Conservation (phyloP, 2,329 filamentous ascomycete species). For the Didymella arachidicola region DNA sequence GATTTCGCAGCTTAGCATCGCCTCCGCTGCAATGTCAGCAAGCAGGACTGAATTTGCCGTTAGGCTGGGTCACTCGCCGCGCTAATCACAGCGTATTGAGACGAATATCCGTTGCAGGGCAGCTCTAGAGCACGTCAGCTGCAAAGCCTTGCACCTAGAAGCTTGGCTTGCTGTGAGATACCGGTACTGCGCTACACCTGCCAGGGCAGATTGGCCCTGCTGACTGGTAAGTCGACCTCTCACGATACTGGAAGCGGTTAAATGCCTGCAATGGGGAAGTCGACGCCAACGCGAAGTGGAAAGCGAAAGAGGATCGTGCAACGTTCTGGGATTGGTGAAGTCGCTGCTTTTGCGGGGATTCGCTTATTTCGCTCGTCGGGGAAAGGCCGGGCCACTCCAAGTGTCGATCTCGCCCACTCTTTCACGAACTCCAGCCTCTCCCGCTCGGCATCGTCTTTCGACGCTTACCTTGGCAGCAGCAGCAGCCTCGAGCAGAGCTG, state of each 20-base stretch:
- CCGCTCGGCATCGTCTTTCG: neutral
- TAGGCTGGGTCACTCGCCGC: constrained; percentile 4
- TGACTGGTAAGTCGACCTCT: neutral
- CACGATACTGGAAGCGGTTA: neutral
- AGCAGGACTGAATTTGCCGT: neutral
- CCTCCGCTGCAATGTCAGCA: constrained; percentile 8
- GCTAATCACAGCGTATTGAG: constrained; percentile 13
- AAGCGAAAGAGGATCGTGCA: neutral
- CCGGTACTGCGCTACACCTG: neutral
- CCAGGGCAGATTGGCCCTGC: neutral
- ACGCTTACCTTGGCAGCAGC: constrained; percentile 8
- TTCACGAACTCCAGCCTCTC: constrained; percentile 5
- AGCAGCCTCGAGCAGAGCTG: neutral
- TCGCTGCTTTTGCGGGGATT: constrained; percentile 15
- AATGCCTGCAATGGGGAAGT: neutral
- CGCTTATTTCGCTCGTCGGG: constrained; percentile 13
- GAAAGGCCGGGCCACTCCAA: neutral
- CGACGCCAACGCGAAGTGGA: constrained; percentile 1
- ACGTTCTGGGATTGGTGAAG: constrained; percentile 9
- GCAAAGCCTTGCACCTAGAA: constrained; percentile 10
- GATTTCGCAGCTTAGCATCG: constrained; percentile 1
- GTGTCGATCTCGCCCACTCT: constrained; percentile 7
- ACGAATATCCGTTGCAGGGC: constrained; percentile 21
- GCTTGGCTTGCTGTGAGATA: constrained; percentile 3
- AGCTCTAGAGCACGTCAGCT: constrained; percentile 32